Evolutionary conservation across 352 stramenopile genomes (phyloP).

Genomic region (Phytophthora hybrid): DNA sequence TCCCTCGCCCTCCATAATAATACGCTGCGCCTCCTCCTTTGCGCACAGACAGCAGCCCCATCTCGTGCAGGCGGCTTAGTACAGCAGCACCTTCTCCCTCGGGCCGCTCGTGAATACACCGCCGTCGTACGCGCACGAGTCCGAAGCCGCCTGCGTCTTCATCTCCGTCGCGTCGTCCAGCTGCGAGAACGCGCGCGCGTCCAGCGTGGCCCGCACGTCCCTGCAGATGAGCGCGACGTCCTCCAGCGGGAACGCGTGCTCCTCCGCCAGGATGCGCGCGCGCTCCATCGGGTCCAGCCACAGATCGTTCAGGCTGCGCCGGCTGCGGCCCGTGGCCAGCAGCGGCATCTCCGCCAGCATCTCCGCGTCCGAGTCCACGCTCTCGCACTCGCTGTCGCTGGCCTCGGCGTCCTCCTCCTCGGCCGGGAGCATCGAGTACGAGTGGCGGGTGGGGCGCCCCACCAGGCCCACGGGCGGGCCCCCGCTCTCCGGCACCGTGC

Average conservation of each 20-base stretch:
- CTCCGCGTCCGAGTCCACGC: conserved; percentile 37
- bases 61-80: background rate
- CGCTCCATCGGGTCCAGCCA: conserved; percentile 64
- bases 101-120: conserved; percentile 11
- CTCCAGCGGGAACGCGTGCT: conserved; percentile 43
- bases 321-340: background rate
- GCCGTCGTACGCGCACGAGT: conserved; percentile 4
- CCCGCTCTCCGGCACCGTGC: conserved; percentile 51
- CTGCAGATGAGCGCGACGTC: conserved; percentile 61
- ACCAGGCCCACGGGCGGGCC: conserved; percentile 63
- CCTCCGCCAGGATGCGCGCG: conserved; percentile 48
- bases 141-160: conserved; percentile 13
- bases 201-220: conserved; percentile 51
- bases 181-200: conserved; percentile 48
- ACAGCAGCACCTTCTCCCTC: conserved; percentile 46
- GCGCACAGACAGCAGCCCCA: no score
- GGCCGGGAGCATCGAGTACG: conserved; percentile 34
- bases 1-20: no score
- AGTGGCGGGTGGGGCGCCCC: conserved; percentile 44
- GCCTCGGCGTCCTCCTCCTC: conserved; percentile 34
- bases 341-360: background rate
- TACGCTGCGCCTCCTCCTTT: no score
- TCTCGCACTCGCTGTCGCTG: conserved; percentile 36
- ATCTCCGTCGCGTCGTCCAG: conserved; percentile 30
- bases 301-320: conserved; percentile 41